phyloP scores from a whole-genome alignment of 345 rosid genomes.

The Durio zibethinus region DNA sequence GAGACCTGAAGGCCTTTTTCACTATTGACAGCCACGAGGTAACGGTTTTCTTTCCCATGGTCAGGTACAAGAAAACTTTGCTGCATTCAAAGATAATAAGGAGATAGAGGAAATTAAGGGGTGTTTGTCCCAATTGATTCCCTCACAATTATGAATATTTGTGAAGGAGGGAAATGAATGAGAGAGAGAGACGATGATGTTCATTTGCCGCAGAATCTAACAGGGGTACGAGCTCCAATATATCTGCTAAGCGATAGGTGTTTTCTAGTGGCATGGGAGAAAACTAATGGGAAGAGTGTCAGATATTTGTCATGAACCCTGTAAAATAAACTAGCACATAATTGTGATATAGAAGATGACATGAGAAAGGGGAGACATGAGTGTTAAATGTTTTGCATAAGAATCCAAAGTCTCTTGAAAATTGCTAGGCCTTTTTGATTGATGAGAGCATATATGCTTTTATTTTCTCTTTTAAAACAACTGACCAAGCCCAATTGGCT shows the following conservation, averaged over 20 bases:
- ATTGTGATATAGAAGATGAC: not conserved
- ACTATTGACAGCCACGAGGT: constrained; percentile 76
- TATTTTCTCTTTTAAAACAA: constrained; percentile 1
- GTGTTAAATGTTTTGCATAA: constrained; percentile 2
- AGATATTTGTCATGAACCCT: constrained; percentile 9
- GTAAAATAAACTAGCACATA: not conserved
- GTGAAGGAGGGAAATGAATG: constrained; percentile 15
- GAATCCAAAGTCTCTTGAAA: constrained; percentile 18
- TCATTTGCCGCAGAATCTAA: constrained; percentile 4
- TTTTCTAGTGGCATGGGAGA: constrained; percentile 18
- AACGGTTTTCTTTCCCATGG: constrained; percentile 69
- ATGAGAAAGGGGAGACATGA: constrained; percentile 15
- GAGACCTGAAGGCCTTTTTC: constrained; percentile 83
- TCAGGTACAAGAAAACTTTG: not conserved
- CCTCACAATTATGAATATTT: no score
- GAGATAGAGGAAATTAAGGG: not conserved
- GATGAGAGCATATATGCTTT: not conserved
- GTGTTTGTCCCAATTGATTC: no score
- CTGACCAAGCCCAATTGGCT: constrained; percentile 7
- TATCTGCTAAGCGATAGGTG: constrained; percentile 16
- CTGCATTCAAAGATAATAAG: not conserved
- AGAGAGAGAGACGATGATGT: constrained; percentile 9
- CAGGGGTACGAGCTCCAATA: constrained; percentile 17
- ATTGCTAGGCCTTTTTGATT: not conserved
- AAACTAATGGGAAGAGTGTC: constrained; percentile 10